Percentiles rank a stretch among this genome's conserved stretches.
These are phyloP conservation scores for Rhynchosporium secalis DNA, from an alignment of 2,329 filamentous ascomycete species.

Conservation along the genomic window DNA sequence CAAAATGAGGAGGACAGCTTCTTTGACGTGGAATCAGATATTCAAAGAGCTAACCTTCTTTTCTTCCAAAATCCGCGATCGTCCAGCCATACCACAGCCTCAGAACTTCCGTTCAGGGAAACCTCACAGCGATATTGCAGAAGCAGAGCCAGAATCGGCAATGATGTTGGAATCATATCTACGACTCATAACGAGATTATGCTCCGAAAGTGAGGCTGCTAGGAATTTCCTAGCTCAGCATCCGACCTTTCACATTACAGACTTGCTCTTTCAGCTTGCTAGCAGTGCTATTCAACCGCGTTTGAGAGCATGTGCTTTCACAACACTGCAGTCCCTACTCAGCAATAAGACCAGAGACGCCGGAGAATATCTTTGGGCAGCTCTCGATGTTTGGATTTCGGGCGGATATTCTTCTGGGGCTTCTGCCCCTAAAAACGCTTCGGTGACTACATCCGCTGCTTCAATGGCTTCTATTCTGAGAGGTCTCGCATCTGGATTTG, in stretches of 20 bases:
- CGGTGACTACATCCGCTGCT: slow-evolving; percentile 31
- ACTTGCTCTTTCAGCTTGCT: slow-evolving; percentile 75
- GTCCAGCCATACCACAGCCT: slow-evolving; percentile 57
- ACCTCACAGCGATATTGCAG: slow-evolving; percentile 65
- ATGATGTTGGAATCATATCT: slow-evolving; percentile 97
- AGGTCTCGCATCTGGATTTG: slow-evolving; percentile 75
- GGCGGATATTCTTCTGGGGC: slow-evolving; percentile 53
- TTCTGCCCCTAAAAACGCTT: slow-evolving; percentile 41
- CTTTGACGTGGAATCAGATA: slow-evolving; percentile 90
- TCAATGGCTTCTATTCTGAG: slow-evolving; percentile 68
- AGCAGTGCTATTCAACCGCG: slow-evolving; percentile 74
- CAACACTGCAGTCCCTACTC: slow-evolving; percentile 73
- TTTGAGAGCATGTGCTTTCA: slow-evolving; percentile 81
- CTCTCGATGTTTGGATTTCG: slow-evolving; percentile 77
- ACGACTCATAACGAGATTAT: slow-evolving; percentile 80
- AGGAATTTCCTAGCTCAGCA: slow-evolving; percentile 72
- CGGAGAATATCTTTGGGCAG: slow-evolving; percentile 74
- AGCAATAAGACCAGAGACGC: slow-evolving; percentile 68
- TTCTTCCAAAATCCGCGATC: slow-evolving; percentile 74
- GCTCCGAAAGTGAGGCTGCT: slow-evolving; percentile 69
- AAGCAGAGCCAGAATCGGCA: slow-evolving; percentile 86
- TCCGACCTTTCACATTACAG: slow-evolving; percentile 65
- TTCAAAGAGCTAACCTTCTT: slow-evolving; percentile 88
- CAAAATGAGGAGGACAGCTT: slow-evolving; percentile 79
- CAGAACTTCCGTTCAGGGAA: slow-evolving; percentile 60